Conservation (phyloP, 108 stramenopile genomes). For the Epithemia pelagica region DNA sequence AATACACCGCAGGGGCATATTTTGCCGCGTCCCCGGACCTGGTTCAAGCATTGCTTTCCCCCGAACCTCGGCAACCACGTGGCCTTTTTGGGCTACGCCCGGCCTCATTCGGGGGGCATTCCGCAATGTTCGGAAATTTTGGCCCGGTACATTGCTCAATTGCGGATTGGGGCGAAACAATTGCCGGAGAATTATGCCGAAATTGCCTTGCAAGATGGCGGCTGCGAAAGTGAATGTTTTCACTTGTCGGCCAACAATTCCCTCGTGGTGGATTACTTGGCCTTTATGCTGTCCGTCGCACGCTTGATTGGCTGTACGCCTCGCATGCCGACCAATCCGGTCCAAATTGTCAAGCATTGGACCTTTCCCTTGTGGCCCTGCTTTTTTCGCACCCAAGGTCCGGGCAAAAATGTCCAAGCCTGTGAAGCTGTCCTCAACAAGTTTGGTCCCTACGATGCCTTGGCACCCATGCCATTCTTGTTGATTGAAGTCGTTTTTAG, state of each 20-base stretch:
- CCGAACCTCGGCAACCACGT: constrained; percentile 1
- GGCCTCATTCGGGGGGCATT: constrained; percentile 4
- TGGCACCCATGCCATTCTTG: constrained; percentile 2
- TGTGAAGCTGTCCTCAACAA: neutral
- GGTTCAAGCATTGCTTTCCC: constrained; percentile 19
- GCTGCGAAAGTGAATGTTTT: neutral
- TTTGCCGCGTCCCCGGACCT: neutral
- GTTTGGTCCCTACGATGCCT: constrained; percentile 1
- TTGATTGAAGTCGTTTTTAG: neutral
- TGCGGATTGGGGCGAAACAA: neutral
- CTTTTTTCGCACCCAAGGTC: constrained; percentile 4
- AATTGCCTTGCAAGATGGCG: neutral
- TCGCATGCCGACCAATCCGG: neutral
- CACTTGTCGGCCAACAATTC: neutral
- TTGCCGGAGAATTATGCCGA: constrained; percentile 1
- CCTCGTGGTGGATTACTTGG: neutral
- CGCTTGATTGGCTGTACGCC: constrained; percentile 10
- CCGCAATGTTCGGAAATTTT: constrained; percentile 10
- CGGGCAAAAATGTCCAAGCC: neutral
- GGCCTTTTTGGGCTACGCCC: constrained; percentile 7
- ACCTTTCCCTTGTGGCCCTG: constrained; percentile 5
- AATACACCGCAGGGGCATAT: neutral
- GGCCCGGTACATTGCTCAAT: constrained; percentile 2
- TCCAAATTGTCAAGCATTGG: neutral
- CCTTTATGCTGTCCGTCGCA: constrained; percentile 2